A percentile compares a stretch with the other conserved stretches of the same genome.
phyloP scores from a whole-genome alignment of 176 grass and related monocot species.

The Oropetium thomaeum region DNA sequence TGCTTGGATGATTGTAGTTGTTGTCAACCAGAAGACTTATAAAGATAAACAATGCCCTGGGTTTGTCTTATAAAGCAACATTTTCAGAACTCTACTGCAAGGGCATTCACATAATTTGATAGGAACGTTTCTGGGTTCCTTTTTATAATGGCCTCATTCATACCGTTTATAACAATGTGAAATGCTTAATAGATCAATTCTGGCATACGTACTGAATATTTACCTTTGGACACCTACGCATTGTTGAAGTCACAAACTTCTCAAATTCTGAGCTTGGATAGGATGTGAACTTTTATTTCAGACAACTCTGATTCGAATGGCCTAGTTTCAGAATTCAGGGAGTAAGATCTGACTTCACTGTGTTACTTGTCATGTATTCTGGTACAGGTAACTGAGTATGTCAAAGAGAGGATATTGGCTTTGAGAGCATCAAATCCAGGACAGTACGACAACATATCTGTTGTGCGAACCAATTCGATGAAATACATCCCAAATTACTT shows the following conservation, averaged over 20 bases:
- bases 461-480: constrained; percentile 98
- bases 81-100: neutral
- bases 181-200: neutral
- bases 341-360: neutral
- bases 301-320: neutral
- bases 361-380: neutral
- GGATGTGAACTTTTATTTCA: neutral
- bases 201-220: neutral
- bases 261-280: neutral
- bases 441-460: constrained; percentile 81
- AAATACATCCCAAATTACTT: constrained; percentile 96
- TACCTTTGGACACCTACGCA: neutral
- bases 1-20: neutral
- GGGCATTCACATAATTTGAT: neutral
- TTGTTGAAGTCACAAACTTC: neutral
- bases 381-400: constrained; percentile 86
- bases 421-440: constrained; percentile 69
- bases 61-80: neutral
- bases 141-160: neutral
- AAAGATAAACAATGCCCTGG: neutral
- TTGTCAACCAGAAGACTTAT: neutral
- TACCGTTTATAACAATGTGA: neutral
- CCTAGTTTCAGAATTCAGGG: neutral
- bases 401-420: constrained; percentile 89
- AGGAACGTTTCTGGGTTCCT: neutral